Evolutionary conservation across 345 rosid species (phyloP), one percentile per base, ranked within the genome.

Genomic region (Bruguiera sexangula): DNA sequence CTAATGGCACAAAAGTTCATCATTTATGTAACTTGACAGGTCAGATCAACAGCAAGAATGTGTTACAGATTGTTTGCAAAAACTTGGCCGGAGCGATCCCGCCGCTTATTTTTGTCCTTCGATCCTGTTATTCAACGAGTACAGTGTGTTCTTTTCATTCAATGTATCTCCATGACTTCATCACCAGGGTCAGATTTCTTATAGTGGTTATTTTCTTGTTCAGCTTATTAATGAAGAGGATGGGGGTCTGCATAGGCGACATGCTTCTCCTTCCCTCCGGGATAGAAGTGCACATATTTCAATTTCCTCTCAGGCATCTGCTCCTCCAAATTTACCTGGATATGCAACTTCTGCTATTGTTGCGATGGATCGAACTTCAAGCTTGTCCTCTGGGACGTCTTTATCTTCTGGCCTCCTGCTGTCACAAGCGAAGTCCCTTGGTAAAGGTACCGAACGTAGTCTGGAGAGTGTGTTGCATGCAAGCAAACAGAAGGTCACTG

Each of bases 31-130:
- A 72, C 63, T 60, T 79, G 67, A 71, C 88, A 95, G 99, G 99
- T 95, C 27, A 83, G 99, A 61, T 86, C 99, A 66, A 92, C 92
- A 71, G 98, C 99, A 65, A 85, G 99, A 82, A 95, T 86, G 91
- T 95, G 99, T 90, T 95, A 95, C 81, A 85, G 97, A 82, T 81
- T 95, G 91, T 95, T 92, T 81, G 85, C 98, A 69, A 95, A 90
- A 80, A 95, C 99, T 30, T 95, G 99, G 99, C 98, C 98, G 26
- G 98, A 90, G 69, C 97, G 98, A 62, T 90, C 99, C n/a, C 92
- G 94, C 37, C 94, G 94, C 70, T 85, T 95, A 75, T 92, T 92
- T 86, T 80, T 84, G 66, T 92, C 92, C 72, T 92, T 95, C 78
- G 99, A 95, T 83, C 91, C 93, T 76, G 99, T 77, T 76, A 95